Evolutionary conservation across 1,139 yeast species (phyloP), one percentile per base, ranked within the genome.

Genomic region (Saccharomyces hybrid): DNA sequence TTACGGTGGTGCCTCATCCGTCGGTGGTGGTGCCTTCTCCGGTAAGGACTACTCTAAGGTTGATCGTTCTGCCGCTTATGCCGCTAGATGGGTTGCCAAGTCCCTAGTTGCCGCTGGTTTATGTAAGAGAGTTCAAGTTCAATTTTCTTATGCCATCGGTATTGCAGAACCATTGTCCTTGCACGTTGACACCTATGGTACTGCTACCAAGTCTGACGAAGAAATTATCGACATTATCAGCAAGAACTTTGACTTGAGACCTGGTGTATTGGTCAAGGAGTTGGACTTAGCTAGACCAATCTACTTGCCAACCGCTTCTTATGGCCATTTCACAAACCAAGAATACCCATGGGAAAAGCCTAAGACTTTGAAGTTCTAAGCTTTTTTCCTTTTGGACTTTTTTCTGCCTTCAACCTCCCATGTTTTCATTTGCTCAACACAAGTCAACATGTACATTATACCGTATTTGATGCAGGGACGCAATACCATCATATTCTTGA

Each of bases 1-100:
- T 62, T 91, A 91, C 79, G 98, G 98, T 80, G 98, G 98, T 68
- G 93, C 97, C 96, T 97, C 98, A 79, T 97, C 98, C 69, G 98
- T 91, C 82, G 98, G 98, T 78, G 98, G 98, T 81, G 98, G 98
- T 82, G 98, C 98, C 63, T 91, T 91, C 88, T 87, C 96, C 62
- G 98, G 98, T 77, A 91, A 91, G 82, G 98, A 91, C 77, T 91
- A 88, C 88, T 88, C 97, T 75, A 91, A 91, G 83, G 98, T 91
- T 71, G 98, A 91, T 78, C 88, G 98, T 81, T 90, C 97, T 64
- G 98, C 98, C 72, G 97, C 98, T 63, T 91, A 91, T 74, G 97
- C 97, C 72, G 98, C 98, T 68, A 89, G 98, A 81, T 91, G 98
- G 98, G 97, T 91, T 69, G 98, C 98, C 75, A 91, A 91, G 82